Evolutionary conservation across 2,329 filamentous ascomycete species (phyloP).

Genomic region (Chrysoporthe deuterocubensis): DNA sequence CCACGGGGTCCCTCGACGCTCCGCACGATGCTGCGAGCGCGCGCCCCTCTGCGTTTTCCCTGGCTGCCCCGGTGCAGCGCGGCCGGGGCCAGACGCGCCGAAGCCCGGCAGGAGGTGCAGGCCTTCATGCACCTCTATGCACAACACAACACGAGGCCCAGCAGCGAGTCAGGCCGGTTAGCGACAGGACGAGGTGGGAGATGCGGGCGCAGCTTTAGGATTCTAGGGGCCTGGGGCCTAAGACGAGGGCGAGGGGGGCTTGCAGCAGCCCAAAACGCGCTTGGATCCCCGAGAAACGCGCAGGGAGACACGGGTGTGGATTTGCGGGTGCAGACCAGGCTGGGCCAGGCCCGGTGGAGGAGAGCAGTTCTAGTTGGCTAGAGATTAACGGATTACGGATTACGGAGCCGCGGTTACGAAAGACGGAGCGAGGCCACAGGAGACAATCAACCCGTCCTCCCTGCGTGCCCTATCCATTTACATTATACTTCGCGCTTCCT

Average conservation of each 20-base stretch:
- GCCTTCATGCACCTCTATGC: neutral
- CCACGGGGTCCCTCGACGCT: too few species aligned
- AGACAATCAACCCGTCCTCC: neutral
- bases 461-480: neutral
- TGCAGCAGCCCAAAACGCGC: slow-evolving; percentile 26
- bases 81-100: neutral
- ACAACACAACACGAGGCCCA: neutral
- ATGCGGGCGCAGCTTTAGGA: slow-evolving; percentile 6
- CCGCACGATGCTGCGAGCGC: too few species aligned
- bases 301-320: slow-evolving; percentile 23
- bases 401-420: slow-evolving; percentile 3
- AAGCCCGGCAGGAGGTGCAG: neutral
- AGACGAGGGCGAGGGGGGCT: too few species aligned
- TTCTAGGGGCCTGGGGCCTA: neutral
- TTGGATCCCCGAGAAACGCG: slow-evolving; percentile 10
- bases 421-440: neutral
- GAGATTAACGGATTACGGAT: neutral
- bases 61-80: neutral
- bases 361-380: neutral
- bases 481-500: neutral
- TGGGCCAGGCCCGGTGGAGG: neutral
- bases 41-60: neutral
- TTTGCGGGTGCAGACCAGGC: neutral
- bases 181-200: slow-evolving; percentile 4
- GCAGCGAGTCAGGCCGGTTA: slow-evolving; percentile 10